Base-by-base conservation (phyloP, 805 yeast genomes). In the Alloascoidea hylecoeti region DNA sequence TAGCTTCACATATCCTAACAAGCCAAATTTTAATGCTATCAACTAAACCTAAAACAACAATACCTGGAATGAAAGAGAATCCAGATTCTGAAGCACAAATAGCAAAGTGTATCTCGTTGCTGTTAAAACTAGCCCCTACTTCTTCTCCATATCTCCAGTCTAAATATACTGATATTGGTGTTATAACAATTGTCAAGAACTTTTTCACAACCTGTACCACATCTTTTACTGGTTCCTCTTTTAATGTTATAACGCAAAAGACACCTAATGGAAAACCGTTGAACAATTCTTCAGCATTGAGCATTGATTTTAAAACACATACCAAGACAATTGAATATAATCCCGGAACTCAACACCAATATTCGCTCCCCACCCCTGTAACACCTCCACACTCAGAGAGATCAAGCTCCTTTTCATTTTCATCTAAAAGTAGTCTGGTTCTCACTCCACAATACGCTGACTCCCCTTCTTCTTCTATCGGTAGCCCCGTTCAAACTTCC, bases 1-100 rank as follows among this genome's bases (percentile, higher is more conserved):
- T 53, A 4, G 47, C 57, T 2, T 61, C 66, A 9, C 53, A 52
- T 23, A 47, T 50, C 18, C 50, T 61, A 15, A 50, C 63, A 9
- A 9, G 13, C n/a, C 30, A n/a, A 9, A n/a, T 23, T n/a, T n/a
- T 23, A 9, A 23, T 9, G 13, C n/a, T 23, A n/a, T n/a, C 30
- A 23, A 23, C 13, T 23, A n/a, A 23, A 23, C 30, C 30, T n/a
- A 9, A 9, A 23, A 9, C n/a, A n/a, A 9, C 9, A 9, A 23
- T 23, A 9, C 30, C 30, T 23, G 30, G 30, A 23, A 23, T 23
- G 30, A 9, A 9, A 23, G n/a, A 23, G n/a, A 9, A 9, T 23
- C 30, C n/a, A 23, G 9, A 9, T 23, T n/a, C n/a, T 9, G 30
- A 23, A n/a, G 9, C 30, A 9, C 30, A 23, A 9, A n/a, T n/a